Conservation (phyloP, 1,139 yeast genomes). For the Arxiozyma slooffiae region DNA sequence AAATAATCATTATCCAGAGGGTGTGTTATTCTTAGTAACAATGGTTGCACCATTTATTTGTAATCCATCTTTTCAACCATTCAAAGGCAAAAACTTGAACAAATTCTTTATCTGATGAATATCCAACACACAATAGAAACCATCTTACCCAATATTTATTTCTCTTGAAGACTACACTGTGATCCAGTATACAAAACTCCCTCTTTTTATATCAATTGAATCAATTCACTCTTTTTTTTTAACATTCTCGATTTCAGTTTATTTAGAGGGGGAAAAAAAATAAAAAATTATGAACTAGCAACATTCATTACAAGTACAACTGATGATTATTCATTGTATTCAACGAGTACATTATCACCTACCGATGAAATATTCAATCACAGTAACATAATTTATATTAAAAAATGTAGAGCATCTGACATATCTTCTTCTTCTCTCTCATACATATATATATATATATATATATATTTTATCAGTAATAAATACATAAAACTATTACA, state of each 20-base stretch:
- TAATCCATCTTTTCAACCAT: constrained; percentile 56
- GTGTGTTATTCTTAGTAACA: constrained; percentile 82
- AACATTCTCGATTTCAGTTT: constrained; percentile 59
- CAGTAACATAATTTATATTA: constrained; percentile 70
- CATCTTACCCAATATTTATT: constrained; percentile 80
- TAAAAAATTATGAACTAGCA: constrained; percentile 76
- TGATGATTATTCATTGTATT: constrained; percentile 82
- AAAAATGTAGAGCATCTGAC: constrained; percentile 48
- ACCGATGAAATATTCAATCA: constrained; percentile 77
- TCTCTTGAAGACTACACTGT: constrained; percentile 49
- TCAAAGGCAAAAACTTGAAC: constrained; percentile 64
- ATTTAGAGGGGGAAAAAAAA: constrained; percentile 66
- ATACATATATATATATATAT: too few relatives aligned
- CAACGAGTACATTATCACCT: constrained; percentile 91
- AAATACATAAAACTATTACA: too few relatives aligned
- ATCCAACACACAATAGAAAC: constrained; percentile 99
- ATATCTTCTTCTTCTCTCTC: background rate
- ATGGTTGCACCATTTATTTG: constrained; percentile 72
- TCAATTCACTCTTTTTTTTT: too few relatives aligned
- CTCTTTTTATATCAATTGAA: too few relatives aligned
- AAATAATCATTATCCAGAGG: constrained; percentile 58
- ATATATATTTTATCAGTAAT: too few relatives aligned
- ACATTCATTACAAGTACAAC: constrained; percentile 87
- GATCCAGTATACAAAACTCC: too few relatives aligned
- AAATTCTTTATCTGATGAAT: constrained; percentile 72